Evolutionary conservation across 1,139 yeast genomes (phyloP).

Genomic region (Arxiozyma telluris): DNA sequence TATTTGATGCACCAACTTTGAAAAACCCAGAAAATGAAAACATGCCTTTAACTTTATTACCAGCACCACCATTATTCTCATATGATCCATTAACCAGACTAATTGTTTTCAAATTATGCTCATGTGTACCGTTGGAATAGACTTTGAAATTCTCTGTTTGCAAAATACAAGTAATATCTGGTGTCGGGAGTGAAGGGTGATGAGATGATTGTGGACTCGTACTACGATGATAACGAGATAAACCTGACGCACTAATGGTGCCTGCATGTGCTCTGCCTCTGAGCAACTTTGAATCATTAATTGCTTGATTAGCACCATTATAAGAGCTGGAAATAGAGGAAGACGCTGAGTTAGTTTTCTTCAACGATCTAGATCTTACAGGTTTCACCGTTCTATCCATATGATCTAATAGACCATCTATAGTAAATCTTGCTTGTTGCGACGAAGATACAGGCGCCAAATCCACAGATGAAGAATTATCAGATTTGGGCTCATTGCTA

Average conservation of each 20-base stretch:
- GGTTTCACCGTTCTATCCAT: conserved; percentile 1
- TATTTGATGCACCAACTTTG: conserved; percentile 17
- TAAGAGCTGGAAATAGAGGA: conserved; percentile 5
- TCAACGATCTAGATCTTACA: conserved; percentile 6
- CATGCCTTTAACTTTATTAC: conserved; percentile 4
- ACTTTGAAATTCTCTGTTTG: conserved; percentile 26
- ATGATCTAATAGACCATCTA: conserved; percentile 15
- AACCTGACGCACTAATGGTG: conserved; percentile 17
- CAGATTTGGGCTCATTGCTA: neutral
- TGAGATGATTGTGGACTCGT: neutral
- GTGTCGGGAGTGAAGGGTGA: conserved; percentile 1
- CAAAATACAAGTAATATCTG: conserved; percentile 18
- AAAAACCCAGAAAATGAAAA: conserved; percentile 27
- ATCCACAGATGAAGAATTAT: neutral
- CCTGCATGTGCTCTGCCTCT: conserved; percentile 17
- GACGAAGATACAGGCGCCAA: neutral
- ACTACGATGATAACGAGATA: conserved; percentile 12
- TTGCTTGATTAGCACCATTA: conserved; percentile 4
- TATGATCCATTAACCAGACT: conserved; percentile 15
- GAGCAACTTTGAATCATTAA: conserved; percentile 4
- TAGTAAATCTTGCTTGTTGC: conserved; percentile 8
- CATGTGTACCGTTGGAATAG: conserved; percentile 27
- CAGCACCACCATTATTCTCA: neutral
- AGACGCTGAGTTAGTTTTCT: conserved; percentile 7
- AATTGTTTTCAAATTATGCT: conserved; percentile 24